Base-by-base conservation (phyloP, 768 basidiomycete genomes). In the Hemileccinum rubropunctum region DNA sequence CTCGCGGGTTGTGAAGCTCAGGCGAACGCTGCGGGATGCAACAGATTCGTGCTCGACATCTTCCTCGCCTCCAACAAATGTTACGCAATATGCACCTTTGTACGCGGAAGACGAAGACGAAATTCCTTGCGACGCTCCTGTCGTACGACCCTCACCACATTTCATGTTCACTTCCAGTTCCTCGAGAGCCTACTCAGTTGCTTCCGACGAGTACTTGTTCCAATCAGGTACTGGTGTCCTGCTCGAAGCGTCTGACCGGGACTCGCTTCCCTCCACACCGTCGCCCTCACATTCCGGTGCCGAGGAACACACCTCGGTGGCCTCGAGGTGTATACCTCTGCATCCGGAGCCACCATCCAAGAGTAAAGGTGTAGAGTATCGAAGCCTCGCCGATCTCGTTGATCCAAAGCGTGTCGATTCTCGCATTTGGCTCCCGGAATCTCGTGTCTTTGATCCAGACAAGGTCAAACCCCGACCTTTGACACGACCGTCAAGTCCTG, bases 381-480 rank as follows among this genome's bases (percentile, higher is more conserved):
- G 37, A 12, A 50, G 45, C 30, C 47, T 68, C 27, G 17, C 51
- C 42, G 58, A 63, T 20, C 42, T 65, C 27, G 33, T 38, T 23
- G 55, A 50, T 17, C 30, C 21, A 28, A 26, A 50, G 46, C 38
- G 38, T 4, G 42, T 54, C 33, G 67, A 67, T 45, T 33, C 67
- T 42, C 65, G 65, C 9, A 13, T 67, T 15, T 69, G 67, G 65
- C 45, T 53, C 35, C 65, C 67, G 6, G 45, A 46, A 39, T 27
- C 56, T 18, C 67, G 57, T 9, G 13, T 47, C 27, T 69, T 65
- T 37, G 52, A 69, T 44, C 60, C 65, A 13, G 53, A 49, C 50
- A 65, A 58, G 40, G 45, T 69, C 38, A 67, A 67, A 41, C 37
- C 50, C 35, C 42, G 55, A 45, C 56, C 62, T 35, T 27, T 32